Percentiles rank a stretch among this genome's conserved stretches.
Evolutionary conservation across 2,329 filamentous ascomycete genomes (phyloP).

Genomic region (Calcarisporium arbuscula): DNA sequence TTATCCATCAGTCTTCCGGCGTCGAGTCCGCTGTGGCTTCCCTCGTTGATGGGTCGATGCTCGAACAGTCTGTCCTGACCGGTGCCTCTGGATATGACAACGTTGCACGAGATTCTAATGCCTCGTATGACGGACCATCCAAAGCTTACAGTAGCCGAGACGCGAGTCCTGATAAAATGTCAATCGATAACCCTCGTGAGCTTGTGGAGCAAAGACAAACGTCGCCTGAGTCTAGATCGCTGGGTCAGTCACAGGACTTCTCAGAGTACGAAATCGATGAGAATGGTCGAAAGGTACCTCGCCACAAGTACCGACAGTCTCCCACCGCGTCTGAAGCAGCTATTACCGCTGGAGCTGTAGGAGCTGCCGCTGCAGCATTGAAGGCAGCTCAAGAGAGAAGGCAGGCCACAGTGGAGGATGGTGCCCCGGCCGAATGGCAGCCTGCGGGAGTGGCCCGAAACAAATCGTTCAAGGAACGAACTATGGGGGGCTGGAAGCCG

Average conservation of each 20-base stretch:
- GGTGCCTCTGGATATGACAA: constrained; percentile 44
- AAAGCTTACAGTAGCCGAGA: constrained; percentile 26
- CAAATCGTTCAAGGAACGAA: constrained; percentile 61
- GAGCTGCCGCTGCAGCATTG: constrained; percentile 44
- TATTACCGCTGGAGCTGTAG: constrained; percentile 51
- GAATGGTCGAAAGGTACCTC: constrained; percentile 49
- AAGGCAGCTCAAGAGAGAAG: constrained; percentile 43
- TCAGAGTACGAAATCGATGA: constrained; percentile 53
- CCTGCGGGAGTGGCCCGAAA: constrained; percentile 51
- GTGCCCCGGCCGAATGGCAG: constrained; percentile 31
- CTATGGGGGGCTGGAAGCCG: constrained; percentile 48
- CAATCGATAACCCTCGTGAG: constrained; percentile 32
- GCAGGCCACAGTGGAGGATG: constrained; percentile 27
- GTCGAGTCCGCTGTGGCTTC: constrained; percentile 91
- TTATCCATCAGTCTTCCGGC: constrained; percentile 64
- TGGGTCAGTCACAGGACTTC: constrained; percentile 39
- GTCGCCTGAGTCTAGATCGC: constrained; percentile 32
- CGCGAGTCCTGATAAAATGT: constrained; percentile 35
- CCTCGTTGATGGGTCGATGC: constrained; percentile 67
- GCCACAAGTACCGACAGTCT: constrained; percentile 38
- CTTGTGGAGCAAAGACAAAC: constrained; percentile 31
- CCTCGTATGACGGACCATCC: constrained; percentile 26
- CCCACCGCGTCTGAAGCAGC: constrained; percentile 52
- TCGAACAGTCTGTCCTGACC: constrained; percentile 64
- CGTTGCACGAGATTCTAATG: constrained; percentile 29